Evolutionary conservation across 1,139 yeast species (phyloP), one percentile per base, ranked within the genome.

Genomic region (Saccharomycopsis crataegensis): DNA sequence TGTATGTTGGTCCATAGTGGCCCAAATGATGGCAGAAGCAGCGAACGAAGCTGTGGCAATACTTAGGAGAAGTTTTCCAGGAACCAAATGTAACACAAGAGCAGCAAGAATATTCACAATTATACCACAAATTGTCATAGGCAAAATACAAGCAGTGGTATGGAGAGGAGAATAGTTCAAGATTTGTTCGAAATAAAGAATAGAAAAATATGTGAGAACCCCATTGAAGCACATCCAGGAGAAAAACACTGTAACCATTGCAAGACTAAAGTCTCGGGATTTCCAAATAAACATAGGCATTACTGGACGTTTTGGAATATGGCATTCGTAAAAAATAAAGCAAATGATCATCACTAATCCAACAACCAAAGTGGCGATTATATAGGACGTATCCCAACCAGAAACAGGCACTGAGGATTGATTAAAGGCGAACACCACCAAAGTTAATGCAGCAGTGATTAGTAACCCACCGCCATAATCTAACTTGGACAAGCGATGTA

Each of bases 341-440:
- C 56, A 58, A 0, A 60, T 65, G 31, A 76, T 59, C 22, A 74
- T 46, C 1, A 61, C 58, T 1, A 69, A 59, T 0, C 79, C 78
- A 4, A 73, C 66, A 6, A 74, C 61, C 36, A 76, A 57, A 8
- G 74, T 61, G 3, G 72, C 77, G 53, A 74, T 68, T 54, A 76
- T 73, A 58, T 76, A 76, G 0, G 75, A 71, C 1, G 78, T 72
- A 42, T 61, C 60, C 79, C 80, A 76, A 8, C 76, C 69, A n/a
- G 65, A 56, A 5, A 64, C 62, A 3, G 76, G 66, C 0, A 68
- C 65, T 48, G 70, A 75, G 16, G 70, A 71, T 57, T 72, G 72
- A 1, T 77, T 70, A 41, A 74, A 62, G 1, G 77, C 66, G 60
- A 74, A 75, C 14, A 74, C 67, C 49, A 75, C 67, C 50, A 74